These are phyloP conservation scores for Trypanosoma platydactyli DNA, from an alignment of 208 protist species.

Conservation along the genomic window DNA sequence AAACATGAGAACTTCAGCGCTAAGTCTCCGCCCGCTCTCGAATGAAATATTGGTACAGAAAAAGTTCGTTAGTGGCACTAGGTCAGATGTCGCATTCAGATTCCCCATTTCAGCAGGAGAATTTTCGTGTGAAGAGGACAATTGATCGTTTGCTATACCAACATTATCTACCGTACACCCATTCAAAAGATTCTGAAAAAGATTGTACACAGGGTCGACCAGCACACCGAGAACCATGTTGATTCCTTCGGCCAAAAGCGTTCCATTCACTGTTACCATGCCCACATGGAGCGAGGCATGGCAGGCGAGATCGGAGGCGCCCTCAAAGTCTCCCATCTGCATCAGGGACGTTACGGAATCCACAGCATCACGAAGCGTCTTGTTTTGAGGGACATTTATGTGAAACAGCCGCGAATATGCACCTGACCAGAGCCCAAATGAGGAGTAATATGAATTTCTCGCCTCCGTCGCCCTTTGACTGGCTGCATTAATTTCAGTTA, in stretches of 20 bases:
- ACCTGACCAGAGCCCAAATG: not conserved
- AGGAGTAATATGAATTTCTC: no score
- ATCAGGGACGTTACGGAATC: constrained; percentile 9
- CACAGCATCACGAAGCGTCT: constrained; percentile 3
- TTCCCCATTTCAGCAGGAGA: not conserved
- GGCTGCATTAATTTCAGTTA: not conserved
- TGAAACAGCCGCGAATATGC: not conserved
- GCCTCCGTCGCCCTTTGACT: not conserved
- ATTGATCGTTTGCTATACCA: not conserved
- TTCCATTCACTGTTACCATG: constrained; percentile 22
- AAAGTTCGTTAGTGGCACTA: no score
- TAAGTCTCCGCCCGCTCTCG: not conserved
- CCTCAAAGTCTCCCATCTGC: constrained; percentile 20
- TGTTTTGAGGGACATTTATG: not conserved
- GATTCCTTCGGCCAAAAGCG: constrained; percentile 5
- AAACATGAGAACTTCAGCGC: constrained; percentile 15
- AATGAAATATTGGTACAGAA: not conserved
- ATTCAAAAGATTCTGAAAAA: constrained; percentile 9
- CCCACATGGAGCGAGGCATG: not conserved
- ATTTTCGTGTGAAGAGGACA: not conserved
- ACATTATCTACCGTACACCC: not conserved
- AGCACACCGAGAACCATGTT: constrained; percentile 14
- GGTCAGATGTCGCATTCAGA: not conserved
- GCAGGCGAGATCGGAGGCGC: not conserved
- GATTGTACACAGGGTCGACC: constrained; percentile 1